A percentile compares a stretch with the other conserved stretches of the same genome.
These are phyloP conservation scores for Nitzschia palea DNA, from an alignment of 108 stramenopile genomes.

Conservation along the genomic window DNA sequence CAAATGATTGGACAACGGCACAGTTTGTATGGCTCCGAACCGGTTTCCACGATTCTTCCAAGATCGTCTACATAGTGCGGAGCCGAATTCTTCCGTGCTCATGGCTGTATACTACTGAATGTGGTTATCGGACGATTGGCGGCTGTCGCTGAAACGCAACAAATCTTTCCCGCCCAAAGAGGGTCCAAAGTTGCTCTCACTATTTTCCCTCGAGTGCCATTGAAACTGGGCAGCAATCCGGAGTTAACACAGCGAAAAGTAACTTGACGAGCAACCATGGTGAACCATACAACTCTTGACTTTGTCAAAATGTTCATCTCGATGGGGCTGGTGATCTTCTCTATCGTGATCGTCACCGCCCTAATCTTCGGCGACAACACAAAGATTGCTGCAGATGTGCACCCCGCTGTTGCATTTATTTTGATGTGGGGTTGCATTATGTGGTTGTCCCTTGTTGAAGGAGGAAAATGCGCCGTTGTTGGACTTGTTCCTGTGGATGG, in stretches of 20 bases:
- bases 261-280: neutral
- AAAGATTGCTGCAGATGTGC: conserved; percentile 51
- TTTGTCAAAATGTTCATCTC: conserved; percentile 52
- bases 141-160: neutral
- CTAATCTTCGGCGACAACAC: conserved; percentile 69
- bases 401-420: conserved; percentile 55
- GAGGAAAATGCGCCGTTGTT: conserved; percentile 72
- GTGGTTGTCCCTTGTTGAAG: conserved; percentile 75
- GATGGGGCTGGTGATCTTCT: conserved; percentile 60
- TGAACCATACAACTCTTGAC: conserved; percentile 20
- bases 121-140: neutral
- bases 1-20: too few relatives aligned
- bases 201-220: neutral
- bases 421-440: conserved; percentile 49
- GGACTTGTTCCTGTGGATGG: conserved; percentile 71
- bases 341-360: conserved; percentile 53
- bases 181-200: too few relatives aligned
- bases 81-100: too few relatives aligned
- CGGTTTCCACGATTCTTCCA: too few relatives aligned
- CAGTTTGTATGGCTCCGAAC: too few relatives aligned
- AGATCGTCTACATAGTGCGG: too few relatives aligned
- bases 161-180: neutral
- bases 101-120: too few relatives aligned
- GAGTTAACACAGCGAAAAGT: neutral
- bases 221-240: neutral